Conservation (phyloP, 805 yeast species). For the Teunomyces funiuensis region DNA sequence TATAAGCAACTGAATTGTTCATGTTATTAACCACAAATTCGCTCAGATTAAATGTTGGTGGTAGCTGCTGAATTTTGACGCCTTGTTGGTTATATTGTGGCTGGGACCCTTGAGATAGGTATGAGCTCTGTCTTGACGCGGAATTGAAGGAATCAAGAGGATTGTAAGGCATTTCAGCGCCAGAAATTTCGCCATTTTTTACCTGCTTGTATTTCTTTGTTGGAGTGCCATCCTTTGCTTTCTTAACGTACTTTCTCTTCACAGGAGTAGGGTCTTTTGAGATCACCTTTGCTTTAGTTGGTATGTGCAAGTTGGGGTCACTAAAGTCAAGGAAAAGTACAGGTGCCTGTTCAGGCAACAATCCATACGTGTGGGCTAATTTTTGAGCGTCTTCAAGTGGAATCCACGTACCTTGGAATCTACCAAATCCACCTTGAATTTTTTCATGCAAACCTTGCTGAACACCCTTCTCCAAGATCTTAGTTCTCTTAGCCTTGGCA, state of each 20-base stretch:
- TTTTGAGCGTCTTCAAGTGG: slow-evolving; percentile 71
- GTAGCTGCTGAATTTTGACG: slow-evolving; percentile 54
- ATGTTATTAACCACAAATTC: slow-evolving; percentile 18
- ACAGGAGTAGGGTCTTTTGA: slow-evolving; percentile 42
- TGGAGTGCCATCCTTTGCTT: slow-evolving; percentile 53
- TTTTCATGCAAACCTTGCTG: slow-evolving; percentile 88
- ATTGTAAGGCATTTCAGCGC: slow-evolving; percentile 17
- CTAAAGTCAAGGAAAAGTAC: slow-evolving; percentile 38
- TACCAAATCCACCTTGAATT: slow-evolving; percentile 96
- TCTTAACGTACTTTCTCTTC: slow-evolving; percentile 46
- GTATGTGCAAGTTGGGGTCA: slow-evolving; percentile 37
- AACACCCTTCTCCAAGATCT: slow-evolving; percentile 90
- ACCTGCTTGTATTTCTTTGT: slow-evolving; percentile 37
- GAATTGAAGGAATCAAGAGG: slow-evolving; percentile 17
- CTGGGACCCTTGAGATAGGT: slow-evolving; percentile 19
- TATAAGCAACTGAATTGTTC: slow-evolving; percentile 5
- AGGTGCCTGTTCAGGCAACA: slow-evolving; percentile 41
- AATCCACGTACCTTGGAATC: slow-evolving; percentile 97
- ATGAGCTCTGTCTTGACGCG: slow-evolving; percentile 13
- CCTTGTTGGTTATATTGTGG: slow-evolving; percentile 65
- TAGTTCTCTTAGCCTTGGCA: slow-evolving; percentile 91
- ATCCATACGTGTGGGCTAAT: slow-evolving; percentile 41
- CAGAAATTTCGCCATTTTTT: neutral
- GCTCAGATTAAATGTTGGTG: slow-evolving; percentile 22
- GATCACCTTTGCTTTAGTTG: slow-evolving; percentile 33